Conservation (phyloP, 1,284 basidiomycete genomes). For the Clitocybe nebularis region DNA sequence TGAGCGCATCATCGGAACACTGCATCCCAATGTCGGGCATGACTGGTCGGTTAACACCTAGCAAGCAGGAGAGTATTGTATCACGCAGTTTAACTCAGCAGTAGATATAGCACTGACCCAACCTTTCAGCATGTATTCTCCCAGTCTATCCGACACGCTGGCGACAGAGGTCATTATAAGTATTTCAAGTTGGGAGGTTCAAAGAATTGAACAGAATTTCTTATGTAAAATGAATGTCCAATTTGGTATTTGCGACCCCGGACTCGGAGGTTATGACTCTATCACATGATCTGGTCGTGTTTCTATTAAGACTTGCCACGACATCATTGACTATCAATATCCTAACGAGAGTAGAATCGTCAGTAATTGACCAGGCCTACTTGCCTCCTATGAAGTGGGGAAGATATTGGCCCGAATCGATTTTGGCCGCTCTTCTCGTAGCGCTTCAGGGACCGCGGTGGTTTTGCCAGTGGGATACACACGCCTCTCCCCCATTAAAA, state of each 20-base stretch:
- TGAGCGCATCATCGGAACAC: conserved; percentile 65
- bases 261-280: neutral
- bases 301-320: conserved; percentile 16
- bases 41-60: conserved; percentile 65
- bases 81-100: conserved; percentile 5
- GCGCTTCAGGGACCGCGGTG: conserved; percentile 42
- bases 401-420: conserved; percentile 53
- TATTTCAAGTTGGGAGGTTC: no score
- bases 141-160: conserved; percentile 57
- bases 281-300: conserved; percentile 13
- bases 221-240: no score
- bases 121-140: conserved; percentile 71
- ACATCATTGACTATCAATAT: conserved; percentile 10
- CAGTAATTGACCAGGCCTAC: no score
- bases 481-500: conserved; percentile 31
- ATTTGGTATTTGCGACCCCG: no score
- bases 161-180: conserved; percentile 47
- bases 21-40: conserved; percentile 55
- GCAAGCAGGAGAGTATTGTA: conserved; percentile 11
- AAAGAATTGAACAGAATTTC: no score
- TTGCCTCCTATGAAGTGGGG: conserved; percentile 64
- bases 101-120: conserved; percentile 48
- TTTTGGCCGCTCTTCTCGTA: conserved; percentile 44
- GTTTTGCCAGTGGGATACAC: conserved; percentile 31
- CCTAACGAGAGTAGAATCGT: no score